These are phyloP conservation scores for Claviceps purpurea DNA, from an alignment of 2,329 filamentous ascomycete genomes.

Conservation along the genomic window DNA sequence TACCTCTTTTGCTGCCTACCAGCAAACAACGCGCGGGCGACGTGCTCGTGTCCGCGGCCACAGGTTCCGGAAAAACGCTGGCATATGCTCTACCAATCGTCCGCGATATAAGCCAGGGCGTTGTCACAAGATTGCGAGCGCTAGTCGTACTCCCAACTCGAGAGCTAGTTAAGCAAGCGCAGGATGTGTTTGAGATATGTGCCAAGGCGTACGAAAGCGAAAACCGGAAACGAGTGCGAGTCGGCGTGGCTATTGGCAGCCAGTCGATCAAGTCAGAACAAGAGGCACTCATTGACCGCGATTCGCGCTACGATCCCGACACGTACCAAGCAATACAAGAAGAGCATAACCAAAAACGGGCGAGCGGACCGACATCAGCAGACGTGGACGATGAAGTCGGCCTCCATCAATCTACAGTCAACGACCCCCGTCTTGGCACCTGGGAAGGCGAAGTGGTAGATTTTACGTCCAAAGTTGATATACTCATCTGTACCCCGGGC, in stretches of 20 bases:
- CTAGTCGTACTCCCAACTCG: slow-evolving; percentile 82
- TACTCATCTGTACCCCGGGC: slow-evolving; percentile 84
- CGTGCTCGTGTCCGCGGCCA: slow-evolving; percentile 80
- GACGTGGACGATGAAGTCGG: slow-evolving; percentile 10
- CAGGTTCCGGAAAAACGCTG: slow-evolving; percentile 89
- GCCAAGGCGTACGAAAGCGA: slow-evolving; percentile 44
- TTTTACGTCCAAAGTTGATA: slow-evolving; percentile 63
- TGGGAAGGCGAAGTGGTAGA: slow-evolving; percentile 42
- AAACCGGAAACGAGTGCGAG: slow-evolving; percentile 52
- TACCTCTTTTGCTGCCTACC: slow-evolving; percentile 65
- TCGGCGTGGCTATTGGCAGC: slow-evolving; percentile 74
- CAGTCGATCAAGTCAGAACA: slow-evolving; percentile 58
- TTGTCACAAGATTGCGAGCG: slow-evolving; percentile 56
- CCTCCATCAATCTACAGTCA: slow-evolving; percentile 6
- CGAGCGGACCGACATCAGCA: slow-evolving; percentile 4
- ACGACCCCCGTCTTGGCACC: slow-evolving; percentile 19
- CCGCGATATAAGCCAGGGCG: slow-evolving; percentile 53
- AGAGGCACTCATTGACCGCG: slow-evolving; percentile 29
- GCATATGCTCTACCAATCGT: slow-evolving; percentile 83
- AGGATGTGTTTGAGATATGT: slow-evolving; percentile 64
- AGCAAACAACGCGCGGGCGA: slow-evolving; percentile 54
- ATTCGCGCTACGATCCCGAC: slow-evolving; percentile 49
- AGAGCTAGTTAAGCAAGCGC: slow-evolving; percentile 78
- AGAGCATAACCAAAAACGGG: slow-evolving; percentile 6
- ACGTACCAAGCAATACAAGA: slow-evolving; percentile 26